These are phyloP conservation scores for Mycena pura DNA, from an alignment of 768 basidiomycete species.

Conservation along the genomic window DNA sequence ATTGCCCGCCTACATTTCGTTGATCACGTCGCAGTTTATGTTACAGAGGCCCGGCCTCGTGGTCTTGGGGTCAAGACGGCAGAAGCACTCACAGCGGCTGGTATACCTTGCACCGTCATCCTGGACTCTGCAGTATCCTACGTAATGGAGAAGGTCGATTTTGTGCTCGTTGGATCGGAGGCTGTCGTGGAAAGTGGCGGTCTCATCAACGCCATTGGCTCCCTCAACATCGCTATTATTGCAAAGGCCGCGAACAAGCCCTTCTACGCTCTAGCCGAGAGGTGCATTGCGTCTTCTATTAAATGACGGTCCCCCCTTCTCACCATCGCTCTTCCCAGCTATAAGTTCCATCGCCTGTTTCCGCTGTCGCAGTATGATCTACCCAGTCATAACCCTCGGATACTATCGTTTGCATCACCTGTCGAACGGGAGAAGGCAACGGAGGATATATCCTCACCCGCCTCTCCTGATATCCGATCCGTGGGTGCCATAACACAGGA, in stretches of 20 bases:
- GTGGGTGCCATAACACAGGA: slow-evolving; percentile 71
- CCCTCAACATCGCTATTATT: slow-evolving; percentile 95
- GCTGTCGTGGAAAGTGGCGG: slow-evolving; percentile 98
- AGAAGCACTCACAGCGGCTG: slow-evolving; percentile 83
- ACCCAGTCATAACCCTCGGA: slow-evolving; percentile 77
- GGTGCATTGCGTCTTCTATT: slow-evolving; percentile 48
- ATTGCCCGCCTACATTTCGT: slow-evolving; percentile 9
- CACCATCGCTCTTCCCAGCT: slow-evolving; percentile 56
- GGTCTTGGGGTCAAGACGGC: slow-evolving; percentile 92
- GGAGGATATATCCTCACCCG: slow-evolving; percentile 16
- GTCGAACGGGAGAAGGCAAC: neutral
- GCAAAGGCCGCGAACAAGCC: slow-evolving; percentile 95
- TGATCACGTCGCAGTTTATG: slow-evolving; percentile 69
- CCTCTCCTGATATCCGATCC: slow-evolving; percentile 19
- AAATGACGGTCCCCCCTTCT: slow-evolving; percentile 29
- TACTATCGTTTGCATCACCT: slow-evolving; percentile 71
- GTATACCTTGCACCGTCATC: slow-evolving; percentile 93
- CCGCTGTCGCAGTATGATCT: slow-evolving; percentile 91
- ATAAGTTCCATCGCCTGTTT: slow-evolving; percentile 97
- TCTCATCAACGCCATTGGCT: slow-evolving; percentile 90
- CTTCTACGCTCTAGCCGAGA: slow-evolving; percentile 94
- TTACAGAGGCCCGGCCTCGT: slow-evolving; percentile 93
- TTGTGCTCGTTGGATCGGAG: slow-evolving; percentile 96
- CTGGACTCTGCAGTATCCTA: slow-evolving; percentile 97
- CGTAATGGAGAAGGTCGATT: slow-evolving; percentile 95